These are phyloP conservation scores for Cryptosporidium sp. DNA, from an alignment of 169 alveolate species.

Conservation along the genomic window DNA sequence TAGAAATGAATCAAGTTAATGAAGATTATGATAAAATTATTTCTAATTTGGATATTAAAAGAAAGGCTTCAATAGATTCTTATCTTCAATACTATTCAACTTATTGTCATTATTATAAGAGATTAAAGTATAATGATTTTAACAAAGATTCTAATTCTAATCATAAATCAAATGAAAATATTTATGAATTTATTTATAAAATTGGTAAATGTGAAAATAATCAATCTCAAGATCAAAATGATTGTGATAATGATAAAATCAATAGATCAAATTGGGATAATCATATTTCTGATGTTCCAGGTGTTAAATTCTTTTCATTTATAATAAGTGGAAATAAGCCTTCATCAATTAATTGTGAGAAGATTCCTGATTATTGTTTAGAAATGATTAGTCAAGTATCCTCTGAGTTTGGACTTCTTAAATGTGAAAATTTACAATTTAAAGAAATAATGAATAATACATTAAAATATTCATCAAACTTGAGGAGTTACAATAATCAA, in stretches of 20 bases:
- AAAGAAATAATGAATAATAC: constrained; percentile 10
- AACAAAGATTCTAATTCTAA: not conserved
- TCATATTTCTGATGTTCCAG: constrained; percentile 22
- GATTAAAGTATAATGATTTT: not conserved
- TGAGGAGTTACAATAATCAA: not conserved
- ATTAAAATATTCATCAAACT: not conserved
- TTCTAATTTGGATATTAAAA: constrained; percentile 2
- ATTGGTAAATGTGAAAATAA: not conserved
- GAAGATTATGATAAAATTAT: constrained; percentile 12
- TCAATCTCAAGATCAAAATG: not conserved
- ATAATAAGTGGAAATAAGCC: not conserved
- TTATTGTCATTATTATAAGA: constrained; percentile 34
- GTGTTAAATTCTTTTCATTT: constrained; percentile 12
- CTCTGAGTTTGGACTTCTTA: constrained; percentile 31
- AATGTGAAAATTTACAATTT: not conserved
- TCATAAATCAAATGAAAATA: not conserved
- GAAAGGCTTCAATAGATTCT: not conserved
- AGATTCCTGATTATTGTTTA: constrained; percentile 25
- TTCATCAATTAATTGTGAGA: not conserved
- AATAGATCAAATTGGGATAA: not conserved
- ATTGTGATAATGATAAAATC: not conserved
- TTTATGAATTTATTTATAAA: constrained; percentile 20
- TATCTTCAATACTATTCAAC: constrained; percentile 55
- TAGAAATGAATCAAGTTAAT: not conserved
- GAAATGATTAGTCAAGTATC: constrained; percentile 46